Evolutionary conservation across 768 basidiomycete species (phyloP).

Genomic region (Cubamyces lactineus): DNA sequence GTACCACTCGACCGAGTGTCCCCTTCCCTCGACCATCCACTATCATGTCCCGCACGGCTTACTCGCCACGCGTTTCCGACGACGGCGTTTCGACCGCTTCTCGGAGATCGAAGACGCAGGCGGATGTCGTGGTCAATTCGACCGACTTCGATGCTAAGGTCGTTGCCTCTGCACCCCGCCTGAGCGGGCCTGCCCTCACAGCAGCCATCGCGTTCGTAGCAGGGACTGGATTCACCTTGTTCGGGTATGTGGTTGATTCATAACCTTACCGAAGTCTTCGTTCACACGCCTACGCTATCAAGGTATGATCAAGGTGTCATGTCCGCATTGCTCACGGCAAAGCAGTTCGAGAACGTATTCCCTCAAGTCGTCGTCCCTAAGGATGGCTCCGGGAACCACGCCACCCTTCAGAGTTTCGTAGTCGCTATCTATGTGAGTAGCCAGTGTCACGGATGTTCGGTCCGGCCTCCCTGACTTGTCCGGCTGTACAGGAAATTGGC

Average conservation of each 20-base stretch:
- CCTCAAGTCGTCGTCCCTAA: constrained; percentile 52
- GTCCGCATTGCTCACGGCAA: constrained; percentile 63
- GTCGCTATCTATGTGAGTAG: constrained; percentile 58
- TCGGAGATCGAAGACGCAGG: constrained; percentile 9
- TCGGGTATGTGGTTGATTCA: constrained; percentile 46
- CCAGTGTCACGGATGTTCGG: neutral
- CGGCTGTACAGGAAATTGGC: constrained; percentile 54
- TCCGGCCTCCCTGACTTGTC: neutral
- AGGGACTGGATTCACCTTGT: constrained; percentile 63
- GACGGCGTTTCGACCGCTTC: constrained; percentile 9
- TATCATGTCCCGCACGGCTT: constrained; percentile 22
- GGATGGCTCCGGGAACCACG: constrained; percentile 45
- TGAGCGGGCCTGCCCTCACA: constrained; percentile 50
- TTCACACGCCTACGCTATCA: neutral
- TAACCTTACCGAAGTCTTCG: no score
- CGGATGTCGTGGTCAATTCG: constrained; percentile 2
- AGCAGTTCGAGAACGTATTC: constrained; percentile 62
- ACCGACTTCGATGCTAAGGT: constrained; percentile 42
- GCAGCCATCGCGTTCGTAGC: constrained; percentile 57
- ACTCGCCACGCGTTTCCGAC: constrained; percentile 9
- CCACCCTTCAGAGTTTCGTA: constrained; percentile 60
- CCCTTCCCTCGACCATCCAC: neutral
- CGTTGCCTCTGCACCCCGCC: constrained; percentile 34
- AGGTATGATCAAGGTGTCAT: constrained; percentile 76
- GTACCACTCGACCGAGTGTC: constrained; percentile 1